Evolutionary conservation across 164 flowering plant species (phyloP).

Genomic region (Vitis rupestris): DNA sequence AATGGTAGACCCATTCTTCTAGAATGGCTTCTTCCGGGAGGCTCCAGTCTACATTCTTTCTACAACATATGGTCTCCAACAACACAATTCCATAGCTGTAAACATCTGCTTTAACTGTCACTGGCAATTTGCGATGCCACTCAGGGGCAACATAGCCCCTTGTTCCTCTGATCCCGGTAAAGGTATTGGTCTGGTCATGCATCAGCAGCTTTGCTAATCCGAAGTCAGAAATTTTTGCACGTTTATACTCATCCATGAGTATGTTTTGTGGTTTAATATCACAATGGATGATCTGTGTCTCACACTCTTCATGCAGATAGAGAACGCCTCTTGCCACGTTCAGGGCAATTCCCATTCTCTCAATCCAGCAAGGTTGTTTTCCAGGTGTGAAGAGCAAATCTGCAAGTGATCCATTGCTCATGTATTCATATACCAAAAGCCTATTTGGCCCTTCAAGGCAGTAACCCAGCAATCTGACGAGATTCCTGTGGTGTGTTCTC

Average conservation of each 20-base stretch:
- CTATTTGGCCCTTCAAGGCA: slow-evolving; percentile 4
- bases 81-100: slow-evolving; percentile 16
- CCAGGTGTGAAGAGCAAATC: not conserved
- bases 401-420: slow-evolving; percentile 16
- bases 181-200: slow-evolving; percentile 6
- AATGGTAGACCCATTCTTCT: slow-evolving; percentile 6
- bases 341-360: slow-evolving; percentile 7
- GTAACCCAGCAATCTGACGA: slow-evolving; percentile 16
- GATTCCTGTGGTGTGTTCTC: slow-evolving; percentile 12
- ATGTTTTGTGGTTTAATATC: slow-evolving; percentile 15
- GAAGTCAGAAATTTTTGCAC: slow-evolving; percentile 18
- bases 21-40: not conserved
- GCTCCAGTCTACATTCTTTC: not conserved
- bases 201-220: slow-evolving; percentile 9
- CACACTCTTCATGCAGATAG: slow-evolving; percentile 19
- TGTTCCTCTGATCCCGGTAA: not conserved
- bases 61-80: slow-evolving; percentile 12
- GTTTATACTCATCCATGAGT: slow-evolving; percentile 3
- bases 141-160: slow-evolving; percentile 15
- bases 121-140: not conserved
- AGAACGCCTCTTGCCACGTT: slow-evolving; percentile 5
- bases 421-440: slow-evolving; percentile 17
- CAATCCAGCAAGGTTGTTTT: slow-evolving; percentile 8
- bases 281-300: slow-evolving; percentile 12
- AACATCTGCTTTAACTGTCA: slow-evolving; percentile 11